Conservation (phyloP, 306 rosid species). For the Sechiopsis laciniata region DNA sequence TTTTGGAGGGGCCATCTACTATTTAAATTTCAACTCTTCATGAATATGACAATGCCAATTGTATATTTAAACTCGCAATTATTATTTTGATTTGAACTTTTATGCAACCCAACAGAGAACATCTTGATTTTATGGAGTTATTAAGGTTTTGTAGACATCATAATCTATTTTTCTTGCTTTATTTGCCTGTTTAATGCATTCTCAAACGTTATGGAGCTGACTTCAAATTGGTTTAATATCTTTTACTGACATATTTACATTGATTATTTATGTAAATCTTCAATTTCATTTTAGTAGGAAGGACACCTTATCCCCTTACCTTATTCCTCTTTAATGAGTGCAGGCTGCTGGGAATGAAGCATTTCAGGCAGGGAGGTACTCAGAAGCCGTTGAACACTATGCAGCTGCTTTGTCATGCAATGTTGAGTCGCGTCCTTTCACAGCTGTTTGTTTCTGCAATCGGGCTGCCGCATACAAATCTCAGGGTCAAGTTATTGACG, state of each 20-base stretch:
- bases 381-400: constrained; percentile 82
- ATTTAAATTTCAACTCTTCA: constrained; percentile 8
- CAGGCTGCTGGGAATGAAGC: constrained; percentile 97
- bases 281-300: not conserved
- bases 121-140: not conserved
- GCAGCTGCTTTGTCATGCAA: constrained; percentile 72
- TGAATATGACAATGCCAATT: not conserved
- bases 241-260: not conserved
- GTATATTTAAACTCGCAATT: not conserved
- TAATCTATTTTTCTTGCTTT: not conserved
- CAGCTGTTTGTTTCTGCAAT: constrained; percentile 90
- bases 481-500: constrained; percentile 79
- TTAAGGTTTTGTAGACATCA: not conserved
- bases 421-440: constrained; percentile 76
- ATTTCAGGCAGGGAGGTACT: constrained; percentile 71
- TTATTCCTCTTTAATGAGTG: constrained; percentile 10
- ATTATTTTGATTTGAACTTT: not conserved
- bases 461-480: constrained; percentile 97
- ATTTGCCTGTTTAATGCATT: not conserved
- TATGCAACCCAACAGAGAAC: not conserved
- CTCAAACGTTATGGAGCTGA: not conserved
- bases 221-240: not conserved
- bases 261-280: not conserved
- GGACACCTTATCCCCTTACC: not conserved
- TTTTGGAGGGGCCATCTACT: not conserved